Conservation (phyloP, 441 rosid species). For the Populus trichocarpa region DNA sequence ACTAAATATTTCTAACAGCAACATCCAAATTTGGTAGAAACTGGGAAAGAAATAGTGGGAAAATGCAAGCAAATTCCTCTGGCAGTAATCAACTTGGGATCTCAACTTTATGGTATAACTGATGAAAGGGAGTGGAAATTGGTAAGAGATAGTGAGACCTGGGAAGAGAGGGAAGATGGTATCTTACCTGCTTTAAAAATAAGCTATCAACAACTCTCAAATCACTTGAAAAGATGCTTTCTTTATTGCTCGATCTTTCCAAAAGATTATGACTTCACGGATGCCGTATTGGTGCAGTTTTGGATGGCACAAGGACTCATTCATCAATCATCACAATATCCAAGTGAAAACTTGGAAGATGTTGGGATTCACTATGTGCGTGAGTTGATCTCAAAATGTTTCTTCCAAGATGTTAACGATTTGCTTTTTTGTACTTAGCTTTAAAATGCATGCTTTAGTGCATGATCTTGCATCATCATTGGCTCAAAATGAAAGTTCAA, state of each 20-base stretch:
- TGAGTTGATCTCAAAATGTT: neutral
- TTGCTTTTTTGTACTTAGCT: accelerated
- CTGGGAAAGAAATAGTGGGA: conserved; percentile 12
- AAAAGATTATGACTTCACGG: no score
- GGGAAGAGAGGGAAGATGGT: neutral
- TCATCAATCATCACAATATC: neutral
- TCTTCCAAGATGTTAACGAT: neutral
- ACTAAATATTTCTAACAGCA: no score
- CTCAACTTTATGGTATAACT: no score
- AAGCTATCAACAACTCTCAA: neutral
- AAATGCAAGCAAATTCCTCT: conserved; percentile 24
- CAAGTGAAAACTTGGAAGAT: neutral
- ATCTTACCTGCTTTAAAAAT: neutral
- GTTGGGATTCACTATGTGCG: no score
- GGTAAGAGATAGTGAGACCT: neutral
- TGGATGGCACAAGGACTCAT: no score
- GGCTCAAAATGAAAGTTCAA: neutral
- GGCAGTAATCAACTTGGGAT: conserved; percentile 3
- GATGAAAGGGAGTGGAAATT: no score
- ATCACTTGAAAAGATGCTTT: conserved; percentile 21
- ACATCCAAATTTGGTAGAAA: neutral
- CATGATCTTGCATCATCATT: neutral
- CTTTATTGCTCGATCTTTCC: conserved; percentile 26
- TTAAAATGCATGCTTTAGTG: neutral
- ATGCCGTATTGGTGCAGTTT: no score